Evolutionary conservation across 495 filamentous ascomycete genomes (phyloP).

Genomic region (Tuber calosporum): DNA sequence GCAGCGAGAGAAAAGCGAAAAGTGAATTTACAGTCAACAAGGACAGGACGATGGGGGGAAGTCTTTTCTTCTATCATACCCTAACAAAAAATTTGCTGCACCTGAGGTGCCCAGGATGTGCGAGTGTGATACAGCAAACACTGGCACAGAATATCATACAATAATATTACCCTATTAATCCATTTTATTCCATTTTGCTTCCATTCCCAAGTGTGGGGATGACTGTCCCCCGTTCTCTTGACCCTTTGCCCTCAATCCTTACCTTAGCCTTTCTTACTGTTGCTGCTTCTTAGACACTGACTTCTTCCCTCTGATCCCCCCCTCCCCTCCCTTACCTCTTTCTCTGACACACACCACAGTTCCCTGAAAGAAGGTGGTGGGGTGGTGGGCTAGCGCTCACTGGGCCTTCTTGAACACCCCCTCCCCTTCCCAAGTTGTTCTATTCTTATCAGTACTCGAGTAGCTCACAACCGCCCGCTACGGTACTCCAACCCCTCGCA

Average conservation of each 20-base stretch:
- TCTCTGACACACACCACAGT: not conserved
- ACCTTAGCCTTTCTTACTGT: not conserved
- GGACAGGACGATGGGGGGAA: not conserved
- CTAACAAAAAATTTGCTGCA: not conserved
- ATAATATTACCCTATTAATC: not conserved
- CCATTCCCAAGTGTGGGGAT: not conserved
- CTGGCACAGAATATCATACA: not conserved
- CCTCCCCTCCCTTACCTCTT: not conserved
- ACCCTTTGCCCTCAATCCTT: not conserved
- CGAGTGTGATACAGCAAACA: not conserved
- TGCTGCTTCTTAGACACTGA: not conserved
- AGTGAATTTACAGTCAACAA: not conserved
- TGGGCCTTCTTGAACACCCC: not conserved
- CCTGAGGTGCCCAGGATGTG: not conserved
- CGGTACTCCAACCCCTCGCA: not conserved
- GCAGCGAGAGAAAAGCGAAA: not conserved
- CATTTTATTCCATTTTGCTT: not conserved
- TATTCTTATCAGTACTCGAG: conserved; percentile 6
- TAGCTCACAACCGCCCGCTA: not conserved
- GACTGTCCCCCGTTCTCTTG: not conserved
- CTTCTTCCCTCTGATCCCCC: not conserved
- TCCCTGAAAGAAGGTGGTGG: not conserved
- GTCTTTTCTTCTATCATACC: not conserved
- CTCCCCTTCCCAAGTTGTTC: not conserved
- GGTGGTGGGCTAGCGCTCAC: not conserved